These are phyloP conservation scores for Morella rubra DNA, from an alignment of 306 rosid genomes.

Conservation along the genomic window DNA sequence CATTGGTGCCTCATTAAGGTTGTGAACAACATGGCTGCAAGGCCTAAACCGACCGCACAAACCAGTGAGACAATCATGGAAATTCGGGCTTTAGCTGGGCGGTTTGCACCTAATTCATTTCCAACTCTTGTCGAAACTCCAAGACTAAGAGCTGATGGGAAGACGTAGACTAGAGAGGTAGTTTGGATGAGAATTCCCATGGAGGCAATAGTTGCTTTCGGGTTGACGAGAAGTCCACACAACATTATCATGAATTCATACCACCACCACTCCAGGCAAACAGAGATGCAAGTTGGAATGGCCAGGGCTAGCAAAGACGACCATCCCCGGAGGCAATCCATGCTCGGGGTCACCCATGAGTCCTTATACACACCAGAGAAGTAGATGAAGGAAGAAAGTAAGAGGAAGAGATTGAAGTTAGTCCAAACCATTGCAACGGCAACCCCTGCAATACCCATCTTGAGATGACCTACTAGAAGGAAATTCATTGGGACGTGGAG, in stretches of 20 bases:
- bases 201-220: slow-evolving; percentile 79
- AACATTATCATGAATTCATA: slow-evolving; percentile 87
- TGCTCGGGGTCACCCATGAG: slow-evolving; percentile 75
- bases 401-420: slow-evolving; percentile 62
- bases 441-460: slow-evolving; percentile 83
- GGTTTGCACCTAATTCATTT: slow-evolving; percentile 75
- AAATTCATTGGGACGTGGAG: slow-evolving; percentile 84
- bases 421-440: slow-evolving; percentile 83
- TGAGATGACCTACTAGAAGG: slow-evolving; percentile 58
- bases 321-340: slow-evolving; percentile 84
- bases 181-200: slow-evolving; percentile 96
- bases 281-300: slow-evolving; percentile 83
- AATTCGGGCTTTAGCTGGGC: slow-evolving; percentile 67
- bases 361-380: slow-evolving; percentile 76
- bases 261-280: slow-evolving; percentile 99
- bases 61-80: slow-evolving; percentile 69
- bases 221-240: slow-evolving; percentile 75
- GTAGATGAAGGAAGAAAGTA: slow-evolving; percentile 55
- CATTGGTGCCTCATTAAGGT: slow-evolving; percentile 70
- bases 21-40: slow-evolving; percentile 65
- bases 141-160: slow-evolving; percentile 80
- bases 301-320: slow-evolving; percentile 65
- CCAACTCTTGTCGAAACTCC: slow-evolving; percentile 87
- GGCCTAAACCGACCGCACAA: slow-evolving; percentile 58
- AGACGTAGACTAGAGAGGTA: slow-evolving; percentile 77